phyloP scores from a whole-genome alignment of 2,329 filamentous ascomycete species.

The Talaromyces pinophilus region DNA sequence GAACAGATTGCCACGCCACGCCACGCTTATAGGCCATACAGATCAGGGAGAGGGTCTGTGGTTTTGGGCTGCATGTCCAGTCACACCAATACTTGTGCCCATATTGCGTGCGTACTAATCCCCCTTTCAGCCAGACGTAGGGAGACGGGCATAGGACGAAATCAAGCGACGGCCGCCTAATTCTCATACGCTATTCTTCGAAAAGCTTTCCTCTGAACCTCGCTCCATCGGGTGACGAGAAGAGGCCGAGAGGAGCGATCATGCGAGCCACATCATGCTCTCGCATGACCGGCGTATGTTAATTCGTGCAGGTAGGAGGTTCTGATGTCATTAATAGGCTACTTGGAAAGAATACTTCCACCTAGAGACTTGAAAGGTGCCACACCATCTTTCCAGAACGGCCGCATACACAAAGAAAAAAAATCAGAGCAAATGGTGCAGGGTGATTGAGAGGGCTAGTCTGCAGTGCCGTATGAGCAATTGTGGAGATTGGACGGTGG shows the following conservation, averaged over 20 bases:
- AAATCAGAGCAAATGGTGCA: neutral
- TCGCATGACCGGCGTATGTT: neutral
- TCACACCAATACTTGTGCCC: slow-evolving; percentile 11
- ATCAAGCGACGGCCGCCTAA: slow-evolving; percentile 11
- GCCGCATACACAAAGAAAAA: slow-evolving; percentile 9
- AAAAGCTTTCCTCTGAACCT: neutral
- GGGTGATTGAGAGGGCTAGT: slow-evolving; percentile 6
- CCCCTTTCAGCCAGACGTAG: neutral
- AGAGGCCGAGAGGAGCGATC: slow-evolving; percentile 1
- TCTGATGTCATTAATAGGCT: slow-evolving; percentile 10
- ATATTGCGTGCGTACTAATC: neutral
- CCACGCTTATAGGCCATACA: slow-evolving; percentile 13
- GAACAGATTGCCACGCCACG: slow-evolving; percentile 19
- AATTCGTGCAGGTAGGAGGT: neutral
- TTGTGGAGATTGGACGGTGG: slow-evolving; percentile 13
- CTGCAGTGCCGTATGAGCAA: slow-evolving; percentile 14
- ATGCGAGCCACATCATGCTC: slow-evolving; percentile 13
- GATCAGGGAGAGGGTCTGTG: neutral
- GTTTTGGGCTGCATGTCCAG: slow-evolving; percentile 14
- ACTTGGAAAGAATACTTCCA: neutral
- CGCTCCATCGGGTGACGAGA: neutral
- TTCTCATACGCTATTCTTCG: neutral
- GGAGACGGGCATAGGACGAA: neutral
- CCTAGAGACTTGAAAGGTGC: neutral
- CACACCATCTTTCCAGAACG: slow-evolving; percentile 1